Evolutionary conservation across 352 stramenopile genomes (phyloP).

Genomic region (Sclerospora graminicola): DNA sequence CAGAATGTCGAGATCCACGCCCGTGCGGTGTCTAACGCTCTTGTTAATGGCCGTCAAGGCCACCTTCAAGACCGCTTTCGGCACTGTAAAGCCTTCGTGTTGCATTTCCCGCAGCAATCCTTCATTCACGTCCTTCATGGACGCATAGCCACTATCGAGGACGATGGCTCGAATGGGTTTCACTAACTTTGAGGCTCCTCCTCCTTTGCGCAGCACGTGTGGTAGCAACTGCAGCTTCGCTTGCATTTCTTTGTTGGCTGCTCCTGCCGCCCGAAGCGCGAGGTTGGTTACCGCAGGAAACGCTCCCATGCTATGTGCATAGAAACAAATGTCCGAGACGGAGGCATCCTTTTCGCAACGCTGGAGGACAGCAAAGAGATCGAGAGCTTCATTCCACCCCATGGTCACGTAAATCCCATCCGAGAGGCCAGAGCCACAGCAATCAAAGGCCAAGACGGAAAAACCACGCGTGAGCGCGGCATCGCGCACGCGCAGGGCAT

Average conservation of each 20-base stretch:
- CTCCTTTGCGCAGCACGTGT: constrained; percentile 31
- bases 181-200: constrained; percentile 22
- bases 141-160: constrained; percentile 64
- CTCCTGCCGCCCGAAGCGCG: constrained; percentile 39
- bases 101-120: constrained; percentile 53
- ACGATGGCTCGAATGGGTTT: constrained; percentile 69
- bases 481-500: constrained; percentile 57
- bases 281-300: constrained; percentile 77
- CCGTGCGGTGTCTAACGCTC: constrained; percentile 66
- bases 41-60: constrained; percentile 53
- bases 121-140: constrained; percentile 54
- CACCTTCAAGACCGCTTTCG: constrained; percentile 60
- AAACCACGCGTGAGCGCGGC: constrained; percentile 53
- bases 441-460: constrained; percentile 78
- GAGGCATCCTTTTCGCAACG: constrained; percentile 34
- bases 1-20: constrained; percentile 59
- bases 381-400: constrained; percentile 72
- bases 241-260: constrained; percentile 32
- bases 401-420: constrained; percentile 83
- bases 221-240: constrained; percentile 51
- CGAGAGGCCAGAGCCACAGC: constrained; percentile 59
- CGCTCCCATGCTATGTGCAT: constrained; percentile 75
- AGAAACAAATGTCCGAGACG: constrained; percentile 56
- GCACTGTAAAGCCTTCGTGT: constrained; percentile 62
- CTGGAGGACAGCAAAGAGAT: constrained; percentile 64